Conservation (phyloP, 1,139 yeast species). For the Debaryomyces singareniensis region DNA sequence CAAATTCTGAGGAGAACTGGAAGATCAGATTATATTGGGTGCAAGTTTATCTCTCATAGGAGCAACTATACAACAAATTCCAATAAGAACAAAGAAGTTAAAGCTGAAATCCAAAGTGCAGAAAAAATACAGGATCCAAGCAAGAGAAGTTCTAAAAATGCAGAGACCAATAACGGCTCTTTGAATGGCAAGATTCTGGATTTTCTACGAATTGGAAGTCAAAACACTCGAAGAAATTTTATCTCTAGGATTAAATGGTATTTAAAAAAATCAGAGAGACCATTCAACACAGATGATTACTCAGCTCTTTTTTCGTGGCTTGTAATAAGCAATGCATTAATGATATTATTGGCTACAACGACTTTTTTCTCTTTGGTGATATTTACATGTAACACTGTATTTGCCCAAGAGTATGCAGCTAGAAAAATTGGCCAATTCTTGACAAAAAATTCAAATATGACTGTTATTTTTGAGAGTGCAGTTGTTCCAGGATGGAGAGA, state of each 20-base stretch:
- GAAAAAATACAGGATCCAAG: too few relatives aligned
- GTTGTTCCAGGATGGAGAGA: slow-evolving; percentile 93
- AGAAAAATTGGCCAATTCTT: slow-evolving; percentile 72
- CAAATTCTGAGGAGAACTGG: too few relatives aligned
- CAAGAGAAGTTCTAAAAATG: too few relatives aligned
- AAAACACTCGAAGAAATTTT: neutral
- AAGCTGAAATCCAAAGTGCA: too few relatives aligned
- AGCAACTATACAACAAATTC: too few relatives aligned
- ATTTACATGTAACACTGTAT: slow-evolving; percentile 76
- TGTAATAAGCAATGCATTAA: slow-evolving; percentile 73
- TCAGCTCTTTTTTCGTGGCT: slow-evolving; percentile 90
- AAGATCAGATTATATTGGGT: too few relatives aligned
- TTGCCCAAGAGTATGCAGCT: slow-evolving; percentile 88
- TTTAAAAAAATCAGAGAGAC: slow-evolving; percentile 47
- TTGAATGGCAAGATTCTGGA: too few relatives aligned
- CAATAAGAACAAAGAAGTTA: too few relatives aligned
- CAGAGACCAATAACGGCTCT: too few relatives aligned
- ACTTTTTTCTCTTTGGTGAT: slow-evolving; percentile 77
- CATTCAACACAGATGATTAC: slow-evolving; percentile 83
- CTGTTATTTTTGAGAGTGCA: slow-evolving; percentile 88
- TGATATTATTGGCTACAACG: slow-evolving; percentile 81
- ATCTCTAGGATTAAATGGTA: slow-evolving; percentile 50
- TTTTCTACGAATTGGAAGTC: too few relatives aligned
- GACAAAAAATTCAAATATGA: slow-evolving; percentile 78
- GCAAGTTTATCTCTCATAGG: too few relatives aligned